Percentiles rank a stretch among this genome's conserved stretches.
Conservation (phyloP, 1,139 yeast genomes). For the Geotrichum candidum region DNA sequence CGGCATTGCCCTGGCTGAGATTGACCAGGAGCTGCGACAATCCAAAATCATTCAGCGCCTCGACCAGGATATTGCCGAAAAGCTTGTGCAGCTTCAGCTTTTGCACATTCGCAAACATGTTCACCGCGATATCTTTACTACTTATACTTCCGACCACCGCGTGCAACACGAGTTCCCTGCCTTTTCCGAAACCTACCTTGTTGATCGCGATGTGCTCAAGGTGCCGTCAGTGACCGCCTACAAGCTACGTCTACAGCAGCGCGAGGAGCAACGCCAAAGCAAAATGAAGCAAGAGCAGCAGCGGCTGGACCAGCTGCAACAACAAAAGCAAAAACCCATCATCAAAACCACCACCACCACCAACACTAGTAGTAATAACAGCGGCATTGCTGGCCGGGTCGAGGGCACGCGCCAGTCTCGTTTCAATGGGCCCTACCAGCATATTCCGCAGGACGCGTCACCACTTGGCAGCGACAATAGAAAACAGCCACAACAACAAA, state of each 20-base stretch:
- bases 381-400: constrained; percentile 14
- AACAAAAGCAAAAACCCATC: constrained; percentile 14
- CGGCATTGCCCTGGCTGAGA: constrained; percentile 6
- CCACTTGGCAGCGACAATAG: neutral
- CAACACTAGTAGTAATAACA: neutral
- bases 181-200: constrained; percentile 26
- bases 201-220: constrained; percentile 23
- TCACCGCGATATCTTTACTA: constrained; percentile 32
- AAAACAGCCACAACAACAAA: neutral
- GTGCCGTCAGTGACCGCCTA: neutral
- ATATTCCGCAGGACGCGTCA: constrained; percentile 1
- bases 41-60: constrained; percentile 5
- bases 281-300: constrained; percentile 1
- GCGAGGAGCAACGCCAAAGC: neutral
- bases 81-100: neutral
- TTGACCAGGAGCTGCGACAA: constrained; percentile 10
- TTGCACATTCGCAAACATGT: constrained; percentile 25
- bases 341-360: constrained; percentile 4
- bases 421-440: neutral
- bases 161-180: constrained; percentile 19
- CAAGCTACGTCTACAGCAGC: neutral
- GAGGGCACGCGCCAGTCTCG: neutral
- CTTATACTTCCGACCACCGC: constrained; percentile 22
- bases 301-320: neutral
- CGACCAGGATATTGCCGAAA: constrained; percentile 5